Base-by-base conservation (phyloP, 352 stramenopile genomes). In the Phytophthora agathidicida region DNA sequence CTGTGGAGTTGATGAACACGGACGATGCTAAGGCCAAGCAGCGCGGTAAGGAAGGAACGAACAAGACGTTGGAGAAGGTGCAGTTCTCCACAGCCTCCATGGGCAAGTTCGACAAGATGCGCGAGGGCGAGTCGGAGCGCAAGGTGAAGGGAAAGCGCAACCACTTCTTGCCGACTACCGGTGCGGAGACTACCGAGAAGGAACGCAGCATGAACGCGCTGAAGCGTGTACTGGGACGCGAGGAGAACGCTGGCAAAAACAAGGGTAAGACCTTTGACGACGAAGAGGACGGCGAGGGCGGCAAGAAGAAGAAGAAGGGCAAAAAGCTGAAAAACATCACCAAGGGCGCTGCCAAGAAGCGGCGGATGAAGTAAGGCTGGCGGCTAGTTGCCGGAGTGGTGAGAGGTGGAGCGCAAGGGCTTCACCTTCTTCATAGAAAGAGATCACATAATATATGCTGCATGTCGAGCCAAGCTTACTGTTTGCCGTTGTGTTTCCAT, bases 31-130 rank as follows among this genome's bases (percentile, higher is more conserved):
- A 90, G 73, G 67, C 57, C 28, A 93, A 95, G 60, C 78, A 96
- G 71, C 77, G 93, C 31, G 93, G 93, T 28, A 97, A 97, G 65
- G 89, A 87, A 32, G 94, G 85, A 47, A 97, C 88, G n/a, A 71
- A 68, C 20, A 84, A 89, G 61, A 93, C 91, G 31, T 71, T 98
- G 14, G 72, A 88, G 46, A 96, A 96, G 49, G 96, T 96, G 48
- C 93, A 98, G 70, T 87, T 90, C 47, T 95, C 90, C 16, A 98
- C 93, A 3, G 93, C 95, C 14, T 98, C 90, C 2, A 88, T 98
- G 68, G 95, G 95, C 54, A 97, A 96, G 58, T 98, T 98, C 69
- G 93, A 98, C 75, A 94, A 96, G 63, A 94, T 96, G 85, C 74
- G 90, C 33, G 77, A 96, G 33, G 93, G 93, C 33, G 95, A 98